Conservation (phyloP, 164 flowering plant species). For the Chloranthus sessilifolius region DNA sequence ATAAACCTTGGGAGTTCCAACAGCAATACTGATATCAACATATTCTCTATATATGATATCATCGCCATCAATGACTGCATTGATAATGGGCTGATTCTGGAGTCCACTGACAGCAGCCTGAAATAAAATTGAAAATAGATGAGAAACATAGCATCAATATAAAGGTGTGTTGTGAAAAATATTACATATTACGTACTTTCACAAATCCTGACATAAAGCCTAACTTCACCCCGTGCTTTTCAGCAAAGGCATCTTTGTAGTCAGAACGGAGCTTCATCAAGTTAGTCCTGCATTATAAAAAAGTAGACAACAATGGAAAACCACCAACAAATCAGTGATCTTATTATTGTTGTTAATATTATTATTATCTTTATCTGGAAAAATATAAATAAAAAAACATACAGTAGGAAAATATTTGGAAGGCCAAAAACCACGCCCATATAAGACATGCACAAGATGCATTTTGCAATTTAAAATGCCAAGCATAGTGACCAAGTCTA, state of each 20-base stretch:
- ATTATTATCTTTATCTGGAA: too few species aligned
- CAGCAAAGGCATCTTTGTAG: constrained; percentile 87
- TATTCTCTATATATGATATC: constrained; percentile 90
- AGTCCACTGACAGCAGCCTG: constrained; percentile 95
- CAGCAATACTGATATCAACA: constrained; percentile 85
- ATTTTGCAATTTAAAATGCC: too few species aligned
- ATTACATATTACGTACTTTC: constrained; percentile 37
- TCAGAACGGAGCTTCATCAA: constrained; percentile 96
- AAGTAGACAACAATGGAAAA: constrained; percentile 1
- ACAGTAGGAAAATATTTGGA: too few species aligned
- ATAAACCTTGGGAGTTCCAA: constrained; percentile 89
- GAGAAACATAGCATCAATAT: background rate
- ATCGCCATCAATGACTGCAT: constrained; percentile 96
- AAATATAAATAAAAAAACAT: too few species aligned
- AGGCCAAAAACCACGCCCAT: background rate
- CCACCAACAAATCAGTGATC: too few species aligned
- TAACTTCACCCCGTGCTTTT: constrained; percentile 93
- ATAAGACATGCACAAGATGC: too few species aligned
- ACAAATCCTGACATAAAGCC: constrained; percentile 97
- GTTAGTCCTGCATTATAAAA: constrained; percentile 66
- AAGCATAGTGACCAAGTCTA: too few species aligned
- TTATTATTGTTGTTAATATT: too few species aligned
- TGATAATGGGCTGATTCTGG: constrained; percentile 76
- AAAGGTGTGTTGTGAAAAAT: background rate
- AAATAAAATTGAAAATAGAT: constrained; percentile 11